Percentiles rank a stretch among this genome's conserved stretches.
phyloP scores from a whole-genome alignment of 129 eudicot species.

The Calendula officinalis region DNA sequence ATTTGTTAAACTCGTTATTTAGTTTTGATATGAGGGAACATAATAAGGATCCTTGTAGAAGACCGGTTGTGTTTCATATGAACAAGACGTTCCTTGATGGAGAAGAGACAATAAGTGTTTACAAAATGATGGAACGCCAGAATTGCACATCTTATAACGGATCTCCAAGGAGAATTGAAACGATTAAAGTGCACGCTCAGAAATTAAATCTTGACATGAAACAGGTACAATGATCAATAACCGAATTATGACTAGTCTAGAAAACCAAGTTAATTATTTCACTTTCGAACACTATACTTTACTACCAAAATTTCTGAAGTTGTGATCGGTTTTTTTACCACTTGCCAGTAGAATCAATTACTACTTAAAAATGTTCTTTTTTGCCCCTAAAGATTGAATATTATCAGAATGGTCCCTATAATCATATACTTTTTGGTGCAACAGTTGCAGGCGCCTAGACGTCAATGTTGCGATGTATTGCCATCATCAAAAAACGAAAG shows the following conservation, averaged over 20 bases:
- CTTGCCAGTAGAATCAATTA: background rate
- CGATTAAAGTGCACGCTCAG: constrained; percentile 54
- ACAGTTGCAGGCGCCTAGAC: constrained; percentile 72
- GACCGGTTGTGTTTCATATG: constrained; percentile 58
- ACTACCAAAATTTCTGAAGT: no score
- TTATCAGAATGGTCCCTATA: background rate
- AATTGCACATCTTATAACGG: constrained; percentile 45
- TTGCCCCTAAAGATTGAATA: background rate
- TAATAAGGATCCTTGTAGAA: constrained; percentile 56
- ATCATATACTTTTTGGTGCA: background rate
- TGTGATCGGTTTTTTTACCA: background rate
- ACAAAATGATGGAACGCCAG: constrained; percentile 27
- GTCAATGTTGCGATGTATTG: constrained; percentile 77
- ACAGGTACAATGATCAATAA: constrained; percentile 43
- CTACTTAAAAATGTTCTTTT: constrained; percentile 4
- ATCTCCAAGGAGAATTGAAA: constrained; percentile 62
- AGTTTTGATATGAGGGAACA: constrained; percentile 46
- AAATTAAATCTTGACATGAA: constrained; percentile 48
- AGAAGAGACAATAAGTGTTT: constrained; percentile 36
- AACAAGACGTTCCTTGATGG: constrained; percentile 27
- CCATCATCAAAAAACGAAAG: constrained; percentile 37
- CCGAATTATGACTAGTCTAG: no score
- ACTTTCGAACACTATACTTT: background rate
- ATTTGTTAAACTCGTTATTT: constrained; percentile 15
- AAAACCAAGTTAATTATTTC: no score